phyloP scores from a whole-genome alignment of 192 early-diverging fungal genomes.

The Backusella circina region DNA sequence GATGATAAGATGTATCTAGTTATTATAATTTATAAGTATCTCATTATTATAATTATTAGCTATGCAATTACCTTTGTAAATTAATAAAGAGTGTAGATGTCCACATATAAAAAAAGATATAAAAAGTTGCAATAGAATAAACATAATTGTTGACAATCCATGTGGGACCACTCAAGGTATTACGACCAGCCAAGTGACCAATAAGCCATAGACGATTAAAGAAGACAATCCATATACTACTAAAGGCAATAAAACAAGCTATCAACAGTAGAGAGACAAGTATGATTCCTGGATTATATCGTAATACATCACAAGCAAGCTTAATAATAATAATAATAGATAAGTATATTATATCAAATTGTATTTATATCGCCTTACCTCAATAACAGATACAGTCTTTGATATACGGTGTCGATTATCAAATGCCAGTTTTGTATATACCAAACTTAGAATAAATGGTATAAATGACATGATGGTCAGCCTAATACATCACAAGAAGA shows the following conservation, averaged over 20 bases:
- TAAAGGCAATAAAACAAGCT: slow-evolving; percentile 56
- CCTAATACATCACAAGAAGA: slow-evolving; percentile 11
- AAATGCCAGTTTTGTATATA: slow-evolving; percentile 39
- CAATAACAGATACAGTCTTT: slow-evolving; percentile 51
- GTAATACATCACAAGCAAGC: slow-evolving; percentile 70
- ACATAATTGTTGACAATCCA: slow-evolving; percentile 54
- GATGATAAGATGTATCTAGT: slow-evolving; percentile 58
- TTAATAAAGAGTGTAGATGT: slow-evolving; percentile 65
- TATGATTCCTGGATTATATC: slow-evolving; percentile 67
- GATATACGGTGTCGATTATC: slow-evolving; percentile 38
- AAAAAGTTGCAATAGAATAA: slow-evolving; percentile 49
- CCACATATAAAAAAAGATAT: slow-evolving; percentile 75
- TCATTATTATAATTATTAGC: neutral
- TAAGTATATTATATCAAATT: no score
- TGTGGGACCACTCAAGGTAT: slow-evolving; percentile 10
- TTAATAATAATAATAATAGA: slow-evolving; percentile 18
- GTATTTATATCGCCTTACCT: no score
- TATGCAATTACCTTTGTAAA: slow-evolving; percentile 54
- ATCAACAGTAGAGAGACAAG: slow-evolving; percentile 57
- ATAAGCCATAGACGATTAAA: slow-evolving; percentile 65
- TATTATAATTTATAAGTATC: no score
- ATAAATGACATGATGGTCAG: slow-evolving; percentile 46
- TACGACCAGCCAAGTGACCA: slow-evolving; percentile 32
- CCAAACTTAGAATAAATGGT: slow-evolving; percentile 39
- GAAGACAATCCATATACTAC: slow-evolving; percentile 60